phyloP scores from a whole-genome alignment of 805 yeast species.

The Wickerhamiella azyma region DNA sequence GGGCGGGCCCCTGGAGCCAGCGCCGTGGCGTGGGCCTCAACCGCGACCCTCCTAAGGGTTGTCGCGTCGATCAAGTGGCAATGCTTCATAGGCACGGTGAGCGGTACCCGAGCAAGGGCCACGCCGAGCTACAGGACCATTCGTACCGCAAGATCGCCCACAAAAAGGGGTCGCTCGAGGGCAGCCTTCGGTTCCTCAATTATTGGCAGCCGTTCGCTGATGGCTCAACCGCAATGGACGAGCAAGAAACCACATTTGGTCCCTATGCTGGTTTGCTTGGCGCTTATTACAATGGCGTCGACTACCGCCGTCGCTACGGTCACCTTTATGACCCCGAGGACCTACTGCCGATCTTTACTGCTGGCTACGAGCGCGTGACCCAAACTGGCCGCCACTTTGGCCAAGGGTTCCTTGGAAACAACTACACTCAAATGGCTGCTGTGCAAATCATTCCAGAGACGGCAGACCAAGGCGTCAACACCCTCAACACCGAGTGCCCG shows the following conservation, averaged over 20 bases:
- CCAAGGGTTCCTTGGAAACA: slow-evolving; percentile 21
- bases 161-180: slow-evolving; percentile 18
- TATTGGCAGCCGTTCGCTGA: slow-evolving; percentile 32
- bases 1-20: slow-evolving; percentile 39
- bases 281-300: slow-evolving; percentile 36
- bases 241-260: slow-evolving; percentile 36
- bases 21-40: slow-evolving; percentile 40
- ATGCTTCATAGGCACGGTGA: slow-evolving; percentile 45
- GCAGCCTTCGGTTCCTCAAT: slow-evolving; percentile 35
- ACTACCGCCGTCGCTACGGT: slow-evolving; percentile 37
- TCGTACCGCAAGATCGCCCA: slow-evolving; percentile 12
- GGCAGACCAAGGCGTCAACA: slow-evolving; percentile 17
- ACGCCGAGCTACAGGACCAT: slow-evolving; percentile 9
- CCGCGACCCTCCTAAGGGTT: slow-evolving; percentile 37
- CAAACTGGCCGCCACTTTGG: slow-evolving; percentile 23
- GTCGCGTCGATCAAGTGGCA: slow-evolving; percentile 42
- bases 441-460: slow-evolving; percentile 17
- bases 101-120: slow-evolving; percentile 32
- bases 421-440: slow-evolving; percentile 19
- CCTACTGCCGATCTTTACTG: slow-evolving; percentile 38
- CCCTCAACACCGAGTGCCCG: slow-evolving; percentile 15
- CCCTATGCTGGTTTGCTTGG: slow-evolving; percentile 42
- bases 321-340: slow-evolving; percentile 30
- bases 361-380: slow-evolving; percentile 37
- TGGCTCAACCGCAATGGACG: slow-evolving; percentile 28